Percentiles rank a stretch among this genome's conserved stretches.
Evolutionary conservation across 352 stramenopile genomes (phyloP).

Genomic region (Phytophthora pisi): DNA sequence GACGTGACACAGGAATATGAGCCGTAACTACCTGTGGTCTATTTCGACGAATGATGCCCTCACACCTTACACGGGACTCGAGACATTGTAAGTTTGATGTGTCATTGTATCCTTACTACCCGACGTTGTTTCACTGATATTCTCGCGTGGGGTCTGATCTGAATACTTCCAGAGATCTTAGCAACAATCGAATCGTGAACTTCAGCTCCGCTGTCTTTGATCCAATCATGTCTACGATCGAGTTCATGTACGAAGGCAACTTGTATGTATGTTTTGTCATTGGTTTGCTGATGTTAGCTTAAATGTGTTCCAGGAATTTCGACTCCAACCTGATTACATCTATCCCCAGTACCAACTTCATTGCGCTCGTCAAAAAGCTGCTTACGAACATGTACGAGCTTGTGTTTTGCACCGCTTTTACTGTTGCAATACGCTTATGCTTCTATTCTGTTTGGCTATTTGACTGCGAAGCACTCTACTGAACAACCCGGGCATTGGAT

Average conservation of each 20-base stretch:
- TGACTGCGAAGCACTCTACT: slow-evolving; percentile 41
- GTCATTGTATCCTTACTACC: no score
- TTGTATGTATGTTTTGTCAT: background rate
- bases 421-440: background rate
- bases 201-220: slow-evolving; percentile 60
- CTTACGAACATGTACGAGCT: slow-evolving; percentile 55
- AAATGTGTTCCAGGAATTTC: slow-evolving; percentile 43
- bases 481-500: slow-evolving; percentile 61
- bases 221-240: slow-evolving; percentile 50
- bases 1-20: slow-evolving; percentile 52
- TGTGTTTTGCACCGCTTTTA: background rate
- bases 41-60: slow-evolving; percentile 60
- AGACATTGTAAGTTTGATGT: slow-evolving; percentile 39
- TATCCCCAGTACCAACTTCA: slow-evolving; percentile 61
- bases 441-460: background rate
- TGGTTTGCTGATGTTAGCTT: background rate
- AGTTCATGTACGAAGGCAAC: slow-evolving; percentile 49
- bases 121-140: background rate
- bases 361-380: slow-evolving; percentile 45
- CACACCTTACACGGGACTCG: slow-evolving; percentile 44
- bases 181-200: slow-evolving; percentile 60
- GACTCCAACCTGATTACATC: slow-evolving; percentile 66
- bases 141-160: background rate
- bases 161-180: slow-evolving; percentile 47
- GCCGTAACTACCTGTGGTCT: slow-evolving; percentile 66